These are phyloP conservation scores for Melaleuca alternifolia DNA, from an alignment of 345 rosid genomes.

Conservation along the genomic window DNA sequence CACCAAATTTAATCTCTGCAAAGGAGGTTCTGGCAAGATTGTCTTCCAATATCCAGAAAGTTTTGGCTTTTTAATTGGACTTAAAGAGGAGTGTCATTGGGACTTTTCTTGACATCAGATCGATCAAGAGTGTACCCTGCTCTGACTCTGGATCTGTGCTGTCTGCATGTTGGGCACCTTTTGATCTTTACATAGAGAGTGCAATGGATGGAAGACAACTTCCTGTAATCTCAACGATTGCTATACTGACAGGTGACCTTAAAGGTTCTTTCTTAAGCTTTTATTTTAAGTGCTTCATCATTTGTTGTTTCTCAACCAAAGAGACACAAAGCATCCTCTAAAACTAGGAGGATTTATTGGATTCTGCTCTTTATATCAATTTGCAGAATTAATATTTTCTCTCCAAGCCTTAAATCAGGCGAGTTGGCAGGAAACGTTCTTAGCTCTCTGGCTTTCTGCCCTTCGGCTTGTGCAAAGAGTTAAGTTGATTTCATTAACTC, in stretches of 20 bases:
- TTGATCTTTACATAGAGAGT: constrained; percentile 52
- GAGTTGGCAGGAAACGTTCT: constrained; percentile 63
- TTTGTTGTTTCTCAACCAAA: too few species aligned
- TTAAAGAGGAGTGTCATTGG: too few species aligned
- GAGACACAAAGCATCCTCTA: neutral
- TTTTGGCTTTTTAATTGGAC: too few species aligned
- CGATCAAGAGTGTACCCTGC: neutral
- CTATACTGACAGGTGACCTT: constrained; percentile 29
- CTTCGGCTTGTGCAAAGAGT: constrained; percentile 70
- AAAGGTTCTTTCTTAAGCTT: neutral
- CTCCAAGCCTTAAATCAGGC: constrained; percentile 39
- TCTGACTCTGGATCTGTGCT: constrained; percentile 18
- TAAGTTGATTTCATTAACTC: constrained; percentile 3
- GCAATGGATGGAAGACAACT: constrained; percentile 52
- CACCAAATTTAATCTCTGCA: constrained; percentile 16
- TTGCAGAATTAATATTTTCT: constrained; percentile 31
- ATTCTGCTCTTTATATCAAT: too few species aligned
- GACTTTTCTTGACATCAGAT: too few species aligned
- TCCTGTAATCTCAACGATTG: constrained; percentile 27
- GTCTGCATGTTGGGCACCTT: constrained; percentile 42
- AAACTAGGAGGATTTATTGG: neutral
- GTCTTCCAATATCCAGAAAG: constrained; percentile 14
- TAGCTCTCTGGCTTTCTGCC: constrained; percentile 62
- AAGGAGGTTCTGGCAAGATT: constrained; percentile 21
- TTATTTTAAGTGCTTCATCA: too few species aligned